A percentile compares a stretch with the other conserved stretches of the same genome.
phyloP scores from a whole-genome alignment of 2,329 filamentous ascomycete species.

The Ophiostoma triangulosporum region DNA sequence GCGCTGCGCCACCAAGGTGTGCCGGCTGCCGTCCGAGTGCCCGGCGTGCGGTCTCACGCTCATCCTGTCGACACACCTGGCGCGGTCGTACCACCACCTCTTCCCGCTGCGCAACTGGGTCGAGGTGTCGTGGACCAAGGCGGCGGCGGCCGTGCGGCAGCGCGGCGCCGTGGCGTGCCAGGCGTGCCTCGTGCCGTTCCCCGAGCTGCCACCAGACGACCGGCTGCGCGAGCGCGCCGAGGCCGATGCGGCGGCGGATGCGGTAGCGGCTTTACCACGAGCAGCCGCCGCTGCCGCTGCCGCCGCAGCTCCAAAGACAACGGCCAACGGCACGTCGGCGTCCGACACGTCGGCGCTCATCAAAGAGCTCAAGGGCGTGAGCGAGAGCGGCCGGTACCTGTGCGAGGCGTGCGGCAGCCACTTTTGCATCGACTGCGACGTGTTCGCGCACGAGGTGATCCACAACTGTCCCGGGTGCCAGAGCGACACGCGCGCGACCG shows the following conservation, averaged over 20 bases:
- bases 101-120: conserved; percentile 85
- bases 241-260: not conserved
- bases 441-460: conserved; percentile 85
- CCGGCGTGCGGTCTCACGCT: conserved; percentile 83
- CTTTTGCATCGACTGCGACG: conserved; percentile 96
- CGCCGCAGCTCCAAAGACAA: conserved; percentile 11
- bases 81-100: conserved; percentile 83
- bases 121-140: conserved; percentile 73
- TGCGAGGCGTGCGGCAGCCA: conserved; percentile 79
- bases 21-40: conserved; percentile 78
- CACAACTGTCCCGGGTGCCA: conserved; percentile 94
- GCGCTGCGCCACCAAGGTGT: conserved; percentile 78
- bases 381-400: conserved; percentile 77
- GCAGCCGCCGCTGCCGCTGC: conserved; percentile 14
- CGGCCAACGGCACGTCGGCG: not conserved
- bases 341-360: conserved; percentile 4
- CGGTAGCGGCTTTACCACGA: not conserved
- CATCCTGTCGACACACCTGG: conserved; percentile 85
- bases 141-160: conserved; percentile 30
- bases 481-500: conserved; percentile 28
- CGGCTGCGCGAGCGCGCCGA: conserved; percentile 5
- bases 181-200: conserved; percentile 64
- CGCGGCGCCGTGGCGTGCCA: conserved; percentile 47
- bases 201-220: conserved; percentile 25
- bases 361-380: conserved; percentile 47